Percentiles rank a stretch among this genome's conserved stretches.
These are phyloP conservation scores for Neurospora tetrasperma DNA, from an alignment of 495 filamentous ascomycete genomes.

Conservation along the genomic window DNA sequence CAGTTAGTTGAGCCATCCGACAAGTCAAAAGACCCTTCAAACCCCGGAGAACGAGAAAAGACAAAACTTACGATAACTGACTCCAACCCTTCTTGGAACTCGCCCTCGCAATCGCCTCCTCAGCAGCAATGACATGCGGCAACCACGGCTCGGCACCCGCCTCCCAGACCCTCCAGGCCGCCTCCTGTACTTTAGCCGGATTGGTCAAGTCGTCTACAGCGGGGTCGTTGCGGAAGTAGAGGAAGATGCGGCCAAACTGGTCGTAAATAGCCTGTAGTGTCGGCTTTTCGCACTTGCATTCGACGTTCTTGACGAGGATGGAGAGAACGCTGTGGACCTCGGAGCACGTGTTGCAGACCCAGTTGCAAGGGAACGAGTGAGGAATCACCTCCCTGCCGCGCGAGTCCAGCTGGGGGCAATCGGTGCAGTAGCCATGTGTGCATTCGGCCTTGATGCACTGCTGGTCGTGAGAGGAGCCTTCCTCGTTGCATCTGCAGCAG, in stretches of 20 bases:
- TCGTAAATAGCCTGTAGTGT: constrained; percentile 25
- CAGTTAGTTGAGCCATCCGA: neutral
- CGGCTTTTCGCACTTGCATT: constrained; percentile 14
- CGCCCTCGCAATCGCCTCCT: constrained; percentile 18
- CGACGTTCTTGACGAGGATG: constrained; percentile 10
- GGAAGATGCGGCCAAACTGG: constrained; percentile 21
- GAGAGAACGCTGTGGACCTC: constrained; percentile 11
- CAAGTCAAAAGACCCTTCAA: too few species aligned
- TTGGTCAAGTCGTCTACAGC: constrained; percentile 18
- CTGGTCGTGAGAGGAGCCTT: neutral
- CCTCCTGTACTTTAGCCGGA: constrained; percentile 18
- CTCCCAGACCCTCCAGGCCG: constrained; percentile 16
- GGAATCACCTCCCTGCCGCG: constrained; percentile 7
- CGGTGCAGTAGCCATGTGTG: constrained; percentile 9
- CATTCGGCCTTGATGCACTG: neutral
- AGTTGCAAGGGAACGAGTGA: constrained; percentile 18
- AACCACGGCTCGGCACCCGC: constrained; percentile 18
- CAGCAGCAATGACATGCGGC: constrained; percentile 3
- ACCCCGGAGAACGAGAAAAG: too few species aligned
- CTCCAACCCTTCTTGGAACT: constrained; percentile 12
- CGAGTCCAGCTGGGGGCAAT: constrained; percentile 6
- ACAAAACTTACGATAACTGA: constrained; percentile 9
- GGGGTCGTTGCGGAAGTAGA: constrained; percentile 24
- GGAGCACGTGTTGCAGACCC: constrained; percentile 21
- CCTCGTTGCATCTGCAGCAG: constrained; percentile 13